These are phyloP conservation scores for Castanea mollissima DNA, from an alignment of 306 rosid species.

Conservation along the genomic window DNA sequence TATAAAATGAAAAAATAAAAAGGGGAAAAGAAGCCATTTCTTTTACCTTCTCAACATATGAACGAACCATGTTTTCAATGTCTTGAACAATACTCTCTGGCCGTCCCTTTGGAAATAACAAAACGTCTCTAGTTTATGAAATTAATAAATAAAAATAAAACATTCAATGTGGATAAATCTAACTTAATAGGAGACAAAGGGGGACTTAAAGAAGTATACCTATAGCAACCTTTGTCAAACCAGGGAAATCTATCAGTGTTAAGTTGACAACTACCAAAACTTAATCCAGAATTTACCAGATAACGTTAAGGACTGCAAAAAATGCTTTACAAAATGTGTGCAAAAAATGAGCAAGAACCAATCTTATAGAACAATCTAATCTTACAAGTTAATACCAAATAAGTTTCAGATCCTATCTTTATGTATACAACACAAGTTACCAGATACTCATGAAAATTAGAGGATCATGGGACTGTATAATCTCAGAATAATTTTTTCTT, in stretches of 20 bases:
- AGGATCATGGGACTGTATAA: too few species aligned
- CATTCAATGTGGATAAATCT: neutral
- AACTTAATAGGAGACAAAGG: neutral
- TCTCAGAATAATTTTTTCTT: too few species aligned
- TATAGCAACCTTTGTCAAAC: slow-evolving; percentile 64
- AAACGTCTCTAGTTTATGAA: slow-evolving; percentile 12
- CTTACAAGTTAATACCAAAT: too few species aligned
- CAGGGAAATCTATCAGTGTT: slow-evolving; percentile 61
- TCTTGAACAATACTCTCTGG: slow-evolving; percentile 69
- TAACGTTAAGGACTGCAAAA: neutral
- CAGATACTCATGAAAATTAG: too few species aligned
- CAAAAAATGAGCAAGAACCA: neutral
- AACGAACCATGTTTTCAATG: slow-evolving; percentile 67
- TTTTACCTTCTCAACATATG: slow-evolving; percentile 69
- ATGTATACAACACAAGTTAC: too few species aligned
- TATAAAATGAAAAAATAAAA: neutral
- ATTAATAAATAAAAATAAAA: slow-evolving; percentile 1
- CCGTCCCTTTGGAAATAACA: slow-evolving; percentile 58
- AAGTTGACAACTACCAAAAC: slow-evolving; percentile 57
- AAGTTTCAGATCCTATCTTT: too few species aligned
- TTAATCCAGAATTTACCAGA: slow-evolving; percentile 17
- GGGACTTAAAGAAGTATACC: slow-evolving; percentile 33
- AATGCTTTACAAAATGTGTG: too few species aligned
- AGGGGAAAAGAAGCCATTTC: too few species aligned
- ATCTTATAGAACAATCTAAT: too few species aligned